Evolutionary conservation across 257 asterid species (phyloP), one percentile per base, ranked within the genome.

Genomic region (Agastache rugosa): DNA sequence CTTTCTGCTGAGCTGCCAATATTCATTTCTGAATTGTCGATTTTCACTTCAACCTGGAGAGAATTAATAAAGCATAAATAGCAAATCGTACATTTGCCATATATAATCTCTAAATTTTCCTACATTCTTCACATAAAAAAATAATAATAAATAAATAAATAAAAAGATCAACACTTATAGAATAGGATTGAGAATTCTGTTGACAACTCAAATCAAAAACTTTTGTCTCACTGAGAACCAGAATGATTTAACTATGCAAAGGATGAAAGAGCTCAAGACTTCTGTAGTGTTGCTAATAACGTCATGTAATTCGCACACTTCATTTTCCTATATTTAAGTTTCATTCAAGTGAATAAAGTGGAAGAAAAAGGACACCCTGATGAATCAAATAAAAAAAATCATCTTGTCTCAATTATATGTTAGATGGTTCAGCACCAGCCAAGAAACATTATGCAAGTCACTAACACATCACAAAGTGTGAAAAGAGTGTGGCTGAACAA

Each of bases 31-130:
- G 89, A 82, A 69, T 76, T 68, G 83, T 94, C 97, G 72, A 89
- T 81, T 84, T 79, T 87, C 75, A 94, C 95, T 80, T 90, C 97
- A 78, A 94, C 97, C 99, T 92, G 92, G 60, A 77, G 39, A 14
- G 29, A 70, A 73, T 68, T 9, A 66, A 67, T 61, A 50, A 50
- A 77, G 45, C 61, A 77, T 71, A 27, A 62, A 61, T 58, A 39
- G 35, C 47, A 17, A 65, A 59, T 53, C 51, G 23, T 41, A 37
- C 8, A n/a, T 67, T 54, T 29, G 27, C 68, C 61, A 68, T 55
- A 55, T n/a, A 58, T 14, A 16, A 56, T 71, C 71, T 27, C 72
- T 67, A 19, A 10, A 35, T 56, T 72, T 47, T 17, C 29, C 58
- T 54, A 47, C 37, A 74, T 22, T 23, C 59, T 60, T 67, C 56